Base-by-base conservation (phyloP, 75 land plant genomes). In the Sequoia sempervirens region DNA sequence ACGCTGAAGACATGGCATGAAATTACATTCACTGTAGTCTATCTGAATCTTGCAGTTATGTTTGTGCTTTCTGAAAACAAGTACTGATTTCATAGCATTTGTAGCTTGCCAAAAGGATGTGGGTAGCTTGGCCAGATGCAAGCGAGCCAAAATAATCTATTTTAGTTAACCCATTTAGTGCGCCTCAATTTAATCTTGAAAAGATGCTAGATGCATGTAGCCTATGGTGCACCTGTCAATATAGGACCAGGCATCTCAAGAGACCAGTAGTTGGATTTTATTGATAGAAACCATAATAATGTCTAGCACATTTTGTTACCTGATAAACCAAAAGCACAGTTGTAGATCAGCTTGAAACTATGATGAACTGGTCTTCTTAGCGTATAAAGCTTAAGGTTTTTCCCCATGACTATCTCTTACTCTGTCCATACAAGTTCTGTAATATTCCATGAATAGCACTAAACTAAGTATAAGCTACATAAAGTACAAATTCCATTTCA, bases 321-420 rank as follows among this genome's bases (percentile, higher is more conserved):
- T 78, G 4, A 41, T 20, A 17, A 8, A 43, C 20, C 7, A 43
- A 43, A 40, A 43, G 45, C 12, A 78, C n/a, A 43, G 28, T 14
- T 78, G 80, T 78, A 75, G 78, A 75, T 75, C 43, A 75, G 43
- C 46, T 78, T 41, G 14, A 78, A 41, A 78, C 45, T 18, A 20
- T 41, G 47, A 78, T 8, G 14, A 78, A 1, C 20, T 38, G 46
- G 26, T 23, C 43, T 18, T 43, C 32, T 41, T 23, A 41, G 40
- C 18, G 45, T 78, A 20, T 50, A 78, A 41, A 78, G 26, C 12
- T 78, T 78, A 78, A 43, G 46, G 2, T 78, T 78, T 43, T 11
- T 78, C 23, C 40, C 26, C n/a, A 78, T 45, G 47, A 43, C 8
- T 17, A 40, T 2, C 50, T 43, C 4, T 78, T 41, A 38, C 9